phyloP scores from a whole-genome alignment of 306 rosid genomes.

The Styphnolobium japonicum region DNA sequence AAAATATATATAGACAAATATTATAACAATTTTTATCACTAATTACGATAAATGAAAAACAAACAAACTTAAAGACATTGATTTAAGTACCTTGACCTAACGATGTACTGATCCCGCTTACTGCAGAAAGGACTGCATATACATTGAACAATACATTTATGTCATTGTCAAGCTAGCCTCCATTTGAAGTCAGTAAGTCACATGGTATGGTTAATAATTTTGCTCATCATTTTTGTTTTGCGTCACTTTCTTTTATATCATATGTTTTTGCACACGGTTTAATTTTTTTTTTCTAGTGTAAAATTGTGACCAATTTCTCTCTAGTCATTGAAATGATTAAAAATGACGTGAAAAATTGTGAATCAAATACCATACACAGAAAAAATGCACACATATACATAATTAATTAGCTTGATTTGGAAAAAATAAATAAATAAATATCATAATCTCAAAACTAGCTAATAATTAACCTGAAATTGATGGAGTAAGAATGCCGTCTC shows the following conservation, averaged over 20 bases:
- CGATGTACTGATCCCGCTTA: constrained; percentile 62
- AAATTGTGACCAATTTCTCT: background rate
- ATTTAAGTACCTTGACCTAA: constrained; percentile 52
- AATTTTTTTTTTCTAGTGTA: too few species aligned
- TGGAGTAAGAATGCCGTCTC: constrained; percentile 88
- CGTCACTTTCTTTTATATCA: too few species aligned
- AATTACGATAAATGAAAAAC: background rate
- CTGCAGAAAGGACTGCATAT: constrained; percentile 68
- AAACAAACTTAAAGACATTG: background rate
- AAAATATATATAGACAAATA: background rate
- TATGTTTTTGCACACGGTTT: too few species aligned
- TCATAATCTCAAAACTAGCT: background rate
- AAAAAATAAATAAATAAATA: background rate
- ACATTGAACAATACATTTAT: background rate
- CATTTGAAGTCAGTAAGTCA: background rate
- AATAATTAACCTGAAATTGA: constrained; percentile 59
- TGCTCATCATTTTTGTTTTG: too few species aligned
- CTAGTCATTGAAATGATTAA: background rate
- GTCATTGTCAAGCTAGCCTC: background rate
- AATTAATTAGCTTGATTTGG: background rate
- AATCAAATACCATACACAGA: background rate
- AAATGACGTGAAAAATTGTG: background rate
- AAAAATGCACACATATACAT: background rate
- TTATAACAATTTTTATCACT: background rate
- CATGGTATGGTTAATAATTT: background rate